Evolutionary conservation across 345 rosid genomes (phyloP).

Genomic region (Salix purpurea): DNA sequence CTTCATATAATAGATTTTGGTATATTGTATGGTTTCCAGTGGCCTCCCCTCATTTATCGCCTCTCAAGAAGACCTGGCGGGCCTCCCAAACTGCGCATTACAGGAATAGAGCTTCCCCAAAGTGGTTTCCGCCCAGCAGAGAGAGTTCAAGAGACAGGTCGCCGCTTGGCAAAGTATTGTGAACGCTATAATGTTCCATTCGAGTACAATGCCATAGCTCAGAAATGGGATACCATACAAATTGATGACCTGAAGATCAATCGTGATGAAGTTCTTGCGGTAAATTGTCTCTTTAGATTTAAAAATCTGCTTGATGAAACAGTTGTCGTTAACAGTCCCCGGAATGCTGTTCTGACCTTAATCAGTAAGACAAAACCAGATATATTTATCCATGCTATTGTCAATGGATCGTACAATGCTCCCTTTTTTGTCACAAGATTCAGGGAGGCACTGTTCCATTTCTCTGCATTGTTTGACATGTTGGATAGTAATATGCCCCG

Average conservation of each 20-base stretch:
- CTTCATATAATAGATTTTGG: constrained; percentile 31
- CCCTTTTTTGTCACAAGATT: constrained; percentile 33
- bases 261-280: constrained; percentile 21
- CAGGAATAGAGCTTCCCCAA: constrained; percentile 37
- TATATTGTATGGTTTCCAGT: constrained; percentile 32
- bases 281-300: constrained; percentile 18
- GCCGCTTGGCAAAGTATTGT: constrained; percentile 26
- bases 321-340: constrained; percentile 19
- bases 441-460: constrained; percentile 31
- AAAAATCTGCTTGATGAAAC: constrained; percentile 31
- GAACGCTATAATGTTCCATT: constrained; percentile 33
- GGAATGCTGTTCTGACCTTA: constrained; percentile 21
- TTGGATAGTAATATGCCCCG: constrained; percentile 13
- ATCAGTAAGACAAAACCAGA: constrained; percentile 30
- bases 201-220: constrained; percentile 31
- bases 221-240: constrained; percentile 32
- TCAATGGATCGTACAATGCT: constrained; percentile 24
- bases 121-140: constrained; percentile 31
- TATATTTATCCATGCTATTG: constrained; percentile 15
- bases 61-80: constrained; percentile 23
- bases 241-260: constrained; percentile 24
- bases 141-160: constrained; percentile 30
- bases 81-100: constrained; percentile 33
- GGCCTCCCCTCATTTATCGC: constrained; percentile 32
- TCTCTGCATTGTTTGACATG: constrained; percentile 28